Conservation (phyloP, 208 protist genomes). For the Trypanosoma brucei region DNA sequence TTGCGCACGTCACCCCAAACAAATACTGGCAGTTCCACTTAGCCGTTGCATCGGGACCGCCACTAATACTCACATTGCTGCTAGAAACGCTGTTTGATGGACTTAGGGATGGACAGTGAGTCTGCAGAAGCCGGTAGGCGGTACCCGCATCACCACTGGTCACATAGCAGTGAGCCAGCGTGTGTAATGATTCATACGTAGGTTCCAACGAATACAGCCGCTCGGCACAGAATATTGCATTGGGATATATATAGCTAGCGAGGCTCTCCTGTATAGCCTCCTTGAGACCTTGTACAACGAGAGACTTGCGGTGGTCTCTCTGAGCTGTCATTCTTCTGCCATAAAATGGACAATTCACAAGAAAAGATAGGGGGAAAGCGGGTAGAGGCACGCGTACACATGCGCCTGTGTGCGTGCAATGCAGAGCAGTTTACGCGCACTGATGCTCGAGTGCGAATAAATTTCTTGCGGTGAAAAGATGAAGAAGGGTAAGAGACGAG, state of each 20-base stretch:
- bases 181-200: slow-evolving; percentile 47
- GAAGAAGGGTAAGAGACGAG: no score
- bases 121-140: slow-evolving; percentile 55
- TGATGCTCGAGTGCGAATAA: no score
- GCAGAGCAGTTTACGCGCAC: no score
- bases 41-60: slow-evolving; percentile 34
- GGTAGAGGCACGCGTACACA: neutral
- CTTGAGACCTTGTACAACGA: slow-evolving; percentile 27
- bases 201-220: slow-evolving; percentile 61
- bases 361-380: neutral
- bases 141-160: slow-evolving; percentile 43
- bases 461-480: no score
- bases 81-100: neutral
- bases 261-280: slow-evolving; percentile 61
- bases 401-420: neutral
- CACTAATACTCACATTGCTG: neutral
- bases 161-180: slow-evolving; percentile 73
- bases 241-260: slow-evolving; percentile 51
- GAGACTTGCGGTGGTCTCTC: slow-evolving; percentile 15
- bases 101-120: slow-evolving; percentile 52
- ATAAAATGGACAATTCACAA: slow-evolving; percentile 5
- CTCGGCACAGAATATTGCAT: slow-evolving; percentile 89
- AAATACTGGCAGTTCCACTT: slow-evolving; percentile 79
- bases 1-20: slow-evolving; percentile 66
- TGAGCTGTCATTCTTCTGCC: slow-evolving; percentile 14